phyloP scores from a whole-genome alignment of 2,329 filamentous ascomycete genomes.

The Tolypocladium cylindrosporum region DNA sequence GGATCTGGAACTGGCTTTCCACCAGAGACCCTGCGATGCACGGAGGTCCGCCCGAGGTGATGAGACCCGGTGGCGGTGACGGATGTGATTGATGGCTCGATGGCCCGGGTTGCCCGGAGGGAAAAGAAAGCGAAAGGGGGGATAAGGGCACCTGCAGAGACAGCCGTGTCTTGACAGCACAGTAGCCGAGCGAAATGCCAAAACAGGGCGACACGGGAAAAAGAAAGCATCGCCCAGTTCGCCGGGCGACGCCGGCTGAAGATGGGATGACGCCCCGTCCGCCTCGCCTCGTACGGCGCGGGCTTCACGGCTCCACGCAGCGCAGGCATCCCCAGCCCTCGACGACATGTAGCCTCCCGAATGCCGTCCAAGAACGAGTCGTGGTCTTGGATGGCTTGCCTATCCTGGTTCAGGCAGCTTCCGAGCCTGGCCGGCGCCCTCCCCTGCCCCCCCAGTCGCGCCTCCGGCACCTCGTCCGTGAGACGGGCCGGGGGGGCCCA shows the following conservation, averaged over 20 bases:
- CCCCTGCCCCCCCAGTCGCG: too few relatives aligned
- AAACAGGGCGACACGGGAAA: neutral
- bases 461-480: too few relatives aligned
- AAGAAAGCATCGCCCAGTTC: neutral
- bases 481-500: too few relatives aligned
- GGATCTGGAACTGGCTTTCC: neutral
- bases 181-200: neutral
- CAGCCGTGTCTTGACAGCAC: slow-evolving; percentile 1
- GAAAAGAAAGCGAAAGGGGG: neutral
- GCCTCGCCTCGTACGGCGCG: neutral
- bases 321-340: neutral
- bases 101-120: neutral
- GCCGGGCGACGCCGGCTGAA: neutral
- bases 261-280: neutral
- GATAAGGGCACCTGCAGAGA: neutral
- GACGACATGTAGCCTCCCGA: neutral
- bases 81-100: neutral
- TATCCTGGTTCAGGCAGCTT: neutral
- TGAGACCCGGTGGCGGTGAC: neutral
- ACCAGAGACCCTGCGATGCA: neutral
- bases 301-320: neutral
- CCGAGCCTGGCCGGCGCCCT: neutral
- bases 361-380: neutral
- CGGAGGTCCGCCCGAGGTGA: neutral
- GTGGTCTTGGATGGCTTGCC: neutral